phyloP scores from a whole-genome alignment of 148 eudicot species.

The Chenopodium album region DNA sequence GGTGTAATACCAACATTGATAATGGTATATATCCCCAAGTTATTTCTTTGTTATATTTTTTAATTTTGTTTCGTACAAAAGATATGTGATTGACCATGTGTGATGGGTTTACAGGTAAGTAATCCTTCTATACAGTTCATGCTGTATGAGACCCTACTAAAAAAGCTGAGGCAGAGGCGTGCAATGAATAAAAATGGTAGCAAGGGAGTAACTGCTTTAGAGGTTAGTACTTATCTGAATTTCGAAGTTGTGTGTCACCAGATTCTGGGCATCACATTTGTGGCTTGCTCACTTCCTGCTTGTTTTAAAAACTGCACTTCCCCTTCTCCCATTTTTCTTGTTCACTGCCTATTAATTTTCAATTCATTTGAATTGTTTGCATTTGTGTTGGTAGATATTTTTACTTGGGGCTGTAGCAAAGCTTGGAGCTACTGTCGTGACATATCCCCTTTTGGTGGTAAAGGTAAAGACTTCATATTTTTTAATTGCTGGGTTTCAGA shows the following conservation, averaged over 20 bases:
- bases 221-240: conserved; percentile 45
- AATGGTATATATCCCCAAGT: conserved; percentile 59
- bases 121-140: conserved; percentile 98
- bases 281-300: conserved; percentile 12
- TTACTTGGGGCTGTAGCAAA: conserved; percentile 93
- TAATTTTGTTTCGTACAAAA: neutral
- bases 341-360: neutral
- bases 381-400: conserved; percentile 55
- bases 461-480: conserved; percentile 52
- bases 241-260: neutral
- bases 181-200: conserved; percentile 42
- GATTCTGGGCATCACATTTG: neutral
- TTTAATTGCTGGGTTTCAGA: neutral
- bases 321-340: neutral
- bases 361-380: neutral
- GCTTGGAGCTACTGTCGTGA: conserved; percentile 96
- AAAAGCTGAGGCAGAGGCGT: conserved; percentile 77
- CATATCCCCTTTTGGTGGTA: conserved; percentile 92
- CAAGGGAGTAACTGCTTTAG: conserved; percentile 73
- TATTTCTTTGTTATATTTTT: neutral
- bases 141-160: conserved; percentile 90
- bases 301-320: neutral
- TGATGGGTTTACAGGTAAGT: conserved; percentile 61
- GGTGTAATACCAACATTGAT: conserved; percentile 90
- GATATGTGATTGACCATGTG: conserved; percentile 34